A percentile compares a stretch with the other conserved stretches of the same genome.
These are phyloP conservation scores for Maudiozyma barnettii DNA, from an alignment of 805 yeast genomes.

Conservation along the genomic window DNA sequence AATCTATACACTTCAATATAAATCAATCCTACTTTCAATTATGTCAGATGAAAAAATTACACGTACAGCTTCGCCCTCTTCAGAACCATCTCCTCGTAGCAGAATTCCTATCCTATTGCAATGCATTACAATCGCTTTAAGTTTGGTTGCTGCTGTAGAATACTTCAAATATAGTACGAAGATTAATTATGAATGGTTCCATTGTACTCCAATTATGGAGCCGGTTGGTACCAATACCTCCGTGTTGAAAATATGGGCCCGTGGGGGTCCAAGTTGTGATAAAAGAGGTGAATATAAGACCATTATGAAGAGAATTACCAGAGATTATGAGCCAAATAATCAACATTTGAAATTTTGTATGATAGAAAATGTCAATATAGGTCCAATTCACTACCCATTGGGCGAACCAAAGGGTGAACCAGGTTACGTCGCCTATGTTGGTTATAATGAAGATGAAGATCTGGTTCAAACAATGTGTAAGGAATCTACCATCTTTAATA, in stretches of 20 bases:
- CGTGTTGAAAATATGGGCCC: slow-evolving; percentile 29
- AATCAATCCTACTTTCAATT: background rate
- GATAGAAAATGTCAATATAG: slow-evolving; percentile 24
- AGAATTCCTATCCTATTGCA: slow-evolving; percentile 19
- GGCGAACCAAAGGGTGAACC: slow-evolving; percentile 28
- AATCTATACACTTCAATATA: background rate
- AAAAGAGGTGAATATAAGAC: slow-evolving; percentile 36
- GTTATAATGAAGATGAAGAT: slow-evolving; percentile 19
- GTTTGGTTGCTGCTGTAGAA: slow-evolving; percentile 33
- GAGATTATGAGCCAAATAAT: slow-evolving; percentile 33
- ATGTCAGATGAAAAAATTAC: slow-evolving; percentile 1
- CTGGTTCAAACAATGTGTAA: slow-evolving; percentile 19
- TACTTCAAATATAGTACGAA: slow-evolving; percentile 35
- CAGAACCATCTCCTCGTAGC: slow-evolving; percentile 1
- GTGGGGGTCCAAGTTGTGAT: slow-evolving; percentile 38
- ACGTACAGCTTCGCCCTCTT: background rate
- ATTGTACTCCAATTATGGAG: slow-evolving; percentile 31
- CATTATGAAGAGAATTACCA: slow-evolving; percentile 31
- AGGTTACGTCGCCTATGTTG: slow-evolving; percentile 29
- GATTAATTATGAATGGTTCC: slow-evolving; percentile 37
- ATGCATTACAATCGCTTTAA: slow-evolving; percentile 23
- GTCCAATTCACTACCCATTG: slow-evolving; percentile 27
- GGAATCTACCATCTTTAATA: slow-evolving; percentile 20
- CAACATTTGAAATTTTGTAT: slow-evolving; percentile 31
- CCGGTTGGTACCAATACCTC: slow-evolving; percentile 14